Base-by-base conservation (phyloP, 441 rosid species). In the Euphorbia celastroides region DNA sequence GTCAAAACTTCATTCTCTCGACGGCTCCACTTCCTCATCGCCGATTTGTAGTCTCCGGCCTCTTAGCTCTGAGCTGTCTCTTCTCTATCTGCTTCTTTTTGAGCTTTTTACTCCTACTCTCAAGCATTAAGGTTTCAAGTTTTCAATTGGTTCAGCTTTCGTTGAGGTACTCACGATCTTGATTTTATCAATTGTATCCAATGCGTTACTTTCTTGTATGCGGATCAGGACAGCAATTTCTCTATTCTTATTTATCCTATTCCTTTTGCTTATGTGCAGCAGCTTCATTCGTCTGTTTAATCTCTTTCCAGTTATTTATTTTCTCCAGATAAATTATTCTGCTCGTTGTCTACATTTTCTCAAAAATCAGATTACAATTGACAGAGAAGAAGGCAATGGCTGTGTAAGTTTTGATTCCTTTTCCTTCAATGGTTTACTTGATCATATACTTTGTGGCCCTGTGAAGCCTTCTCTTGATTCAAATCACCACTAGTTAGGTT, bases 401-500 rank as follows among this genome's bases (percentile, higher is more conserved):
- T 46, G 65, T 73, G 76, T 73, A 68, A 34, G 72, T 72, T 61
- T 51, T 34, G 5, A 38, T 30, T 52, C 41, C 28, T 48, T 2
- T 8, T 8, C 3, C 60, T 67, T 6, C 25, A 51, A 48, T 31
- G 12, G 9, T 44, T 5, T 48, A 9, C 7, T 46, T 14, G 10
- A 46, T 30, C 12, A 6, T 31, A 27, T 27, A 26, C 26, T 31
- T 22, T n/a, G 14, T 48, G 32, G 34, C 5, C 36, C 14, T 26
- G 9, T 14, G 10, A 55, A 55, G 31, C 2, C 23, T 12, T 52
- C 12, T 22, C 5, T 34, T 34, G 28, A 23, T 52, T 22, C 26
- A n/a, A 52, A 52, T 8, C 2, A 22, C 16, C 14, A 8, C 16
- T 22, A 9, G 7, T 52, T 7, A 20, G 57, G 28, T 52, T 52